Conservation (phyloP, 192 early-diverging fungal genomes). For the Entomortierella chlamydospora region DNA sequence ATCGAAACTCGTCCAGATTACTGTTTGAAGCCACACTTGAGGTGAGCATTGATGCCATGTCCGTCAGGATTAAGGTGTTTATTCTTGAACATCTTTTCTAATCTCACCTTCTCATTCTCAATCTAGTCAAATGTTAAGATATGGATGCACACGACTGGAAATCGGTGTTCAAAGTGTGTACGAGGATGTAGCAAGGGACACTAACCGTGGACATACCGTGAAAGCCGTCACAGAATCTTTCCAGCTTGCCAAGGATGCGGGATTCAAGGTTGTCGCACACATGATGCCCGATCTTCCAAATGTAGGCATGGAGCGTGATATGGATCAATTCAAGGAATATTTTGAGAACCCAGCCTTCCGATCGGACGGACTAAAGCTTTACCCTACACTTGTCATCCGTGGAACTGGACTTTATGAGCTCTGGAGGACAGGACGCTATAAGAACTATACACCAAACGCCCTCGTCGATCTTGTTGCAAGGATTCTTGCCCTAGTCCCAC, state of each 20-base stretch:
- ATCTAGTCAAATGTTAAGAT: conserved; percentile 93
- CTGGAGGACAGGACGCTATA: conserved; percentile 97
- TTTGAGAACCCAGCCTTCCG: conserved; percentile 99
- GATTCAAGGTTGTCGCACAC: conserved; percentile 98
- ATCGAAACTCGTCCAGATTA: conserved; percentile 99
- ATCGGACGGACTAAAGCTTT: conserved; percentile 97
- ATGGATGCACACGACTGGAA: conserved; percentile 98
- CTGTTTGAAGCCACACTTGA: conserved; percentile 95
- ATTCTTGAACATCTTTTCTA: too few species aligned
- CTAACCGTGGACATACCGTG: conserved; percentile 98
- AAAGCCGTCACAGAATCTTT: conserved; percentile 98
- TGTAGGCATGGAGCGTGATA: conserved; percentile 98
- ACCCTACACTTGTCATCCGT: conserved; percentile 98
- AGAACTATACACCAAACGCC: conserved; percentile 97
- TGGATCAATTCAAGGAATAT: conserved; percentile 98
- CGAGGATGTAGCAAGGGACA: conserved; percentile 99
- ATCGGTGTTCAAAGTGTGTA: conserved; percentile 99
- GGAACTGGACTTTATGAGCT: conserved; percentile 98
- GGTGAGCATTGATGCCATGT: conserved; percentile 46
- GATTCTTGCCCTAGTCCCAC: conserved; percentile 96
- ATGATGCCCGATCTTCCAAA: conserved; percentile 99
- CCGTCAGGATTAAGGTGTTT: too few species aligned
- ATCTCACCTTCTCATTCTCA: background rate
- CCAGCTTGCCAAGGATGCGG: conserved; percentile 97
- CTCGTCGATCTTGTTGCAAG: conserved; percentile 95